Conservation (phyloP, 78 protist species). For the Dictyostelium firmibasis region DNA sequence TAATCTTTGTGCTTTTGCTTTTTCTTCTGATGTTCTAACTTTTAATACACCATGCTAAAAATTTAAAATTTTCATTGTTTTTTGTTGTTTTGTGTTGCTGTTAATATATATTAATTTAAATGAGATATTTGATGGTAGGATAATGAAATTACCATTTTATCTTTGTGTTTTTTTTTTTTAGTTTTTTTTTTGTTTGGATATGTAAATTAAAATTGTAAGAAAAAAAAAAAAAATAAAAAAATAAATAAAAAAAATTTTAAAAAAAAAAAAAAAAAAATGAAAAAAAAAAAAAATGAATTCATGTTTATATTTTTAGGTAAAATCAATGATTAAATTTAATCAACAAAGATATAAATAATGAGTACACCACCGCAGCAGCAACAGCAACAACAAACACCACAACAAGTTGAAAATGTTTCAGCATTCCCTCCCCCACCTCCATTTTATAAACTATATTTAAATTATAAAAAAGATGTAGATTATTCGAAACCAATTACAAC, state of each 20-base stretch:
- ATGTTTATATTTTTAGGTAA: too few relatives aligned
- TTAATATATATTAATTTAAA: background rate
- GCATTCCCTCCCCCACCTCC: slow-evolving; percentile 77
- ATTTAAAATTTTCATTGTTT: background rate
- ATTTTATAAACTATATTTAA: slow-evolving; percentile 63
- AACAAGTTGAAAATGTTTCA: slow-evolving; percentile 55
- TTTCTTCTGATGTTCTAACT: slow-evolving; percentile 72
- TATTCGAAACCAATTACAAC: slow-evolving; percentile 4
- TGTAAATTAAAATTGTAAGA: background rate
- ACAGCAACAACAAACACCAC: background rate
- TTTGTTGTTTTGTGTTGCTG: too few relatives aligned
- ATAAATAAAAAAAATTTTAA: background rate
- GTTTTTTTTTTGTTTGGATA: background rate
- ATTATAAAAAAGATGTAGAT: slow-evolving; percentile 12
- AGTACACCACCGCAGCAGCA: background rate
- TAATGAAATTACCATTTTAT: background rate
- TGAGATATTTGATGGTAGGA: too few relatives aligned
- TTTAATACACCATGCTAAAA: slow-evolving; percentile 77
- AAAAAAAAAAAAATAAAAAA: background rate
- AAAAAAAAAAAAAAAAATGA: background rate
- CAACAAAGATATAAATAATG: background rate
- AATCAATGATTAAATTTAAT: background rate
- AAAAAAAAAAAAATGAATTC: background rate
- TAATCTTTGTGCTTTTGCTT: slow-evolving; percentile 49
- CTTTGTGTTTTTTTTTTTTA: too few relatives aligned